These are phyloP conservation scores for Paracorniculantispora psalliotae DNA, from an alignment of 2,329 filamentous ascomycete genomes.

Conservation along the genomic window DNA sequence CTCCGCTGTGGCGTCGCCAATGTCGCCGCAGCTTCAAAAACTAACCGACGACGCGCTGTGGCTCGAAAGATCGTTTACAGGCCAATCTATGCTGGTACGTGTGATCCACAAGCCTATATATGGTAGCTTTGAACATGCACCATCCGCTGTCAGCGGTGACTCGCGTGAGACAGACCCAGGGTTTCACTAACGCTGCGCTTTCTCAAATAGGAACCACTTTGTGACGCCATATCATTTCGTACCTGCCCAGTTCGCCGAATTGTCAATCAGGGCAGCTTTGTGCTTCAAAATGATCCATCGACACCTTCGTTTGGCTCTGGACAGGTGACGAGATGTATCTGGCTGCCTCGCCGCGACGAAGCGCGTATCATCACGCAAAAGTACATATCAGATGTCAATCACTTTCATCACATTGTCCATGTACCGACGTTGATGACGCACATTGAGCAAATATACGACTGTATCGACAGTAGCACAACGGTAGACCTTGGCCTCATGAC, in stretches of 20 bases:
- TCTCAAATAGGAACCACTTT: conserved; percentile 23
- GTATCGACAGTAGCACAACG: conserved; percentile 21
- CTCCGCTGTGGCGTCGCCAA: conserved; percentile 11
- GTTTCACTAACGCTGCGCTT: neutral
- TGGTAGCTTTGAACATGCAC: neutral
- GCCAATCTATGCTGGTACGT: conserved; percentile 27
- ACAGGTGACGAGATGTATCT: conserved; percentile 29
- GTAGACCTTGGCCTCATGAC: conserved; percentile 23
- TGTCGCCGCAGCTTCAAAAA: conserved; percentile 29
- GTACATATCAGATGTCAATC: conserved; percentile 26
- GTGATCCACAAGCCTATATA: neutral
- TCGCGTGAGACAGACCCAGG: neutral
- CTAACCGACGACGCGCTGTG: conserved; percentile 30
- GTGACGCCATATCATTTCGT: conserved; percentile 29
- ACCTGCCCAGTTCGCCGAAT: conserved; percentile 29
- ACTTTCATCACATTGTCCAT: conserved; percentile 30
- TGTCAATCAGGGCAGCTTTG: conserved; percentile 27
- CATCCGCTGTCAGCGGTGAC: neutral
- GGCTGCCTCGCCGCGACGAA: conserved; percentile 29
- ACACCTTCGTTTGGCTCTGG: conserved; percentile 20
- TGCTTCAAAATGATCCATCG: conserved; percentile 25
- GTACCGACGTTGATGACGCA: conserved; percentile 23
- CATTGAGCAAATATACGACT: conserved; percentile 28
- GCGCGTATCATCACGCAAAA: conserved; percentile 26
- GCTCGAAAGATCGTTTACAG: conserved; percentile 28